A percentile compares a stretch with the other conserved stretches of the same genome.
phyloP scores from a whole-genome alignment of 2,329 filamentous ascomycete species.

The Penicillium sp. region DNA sequence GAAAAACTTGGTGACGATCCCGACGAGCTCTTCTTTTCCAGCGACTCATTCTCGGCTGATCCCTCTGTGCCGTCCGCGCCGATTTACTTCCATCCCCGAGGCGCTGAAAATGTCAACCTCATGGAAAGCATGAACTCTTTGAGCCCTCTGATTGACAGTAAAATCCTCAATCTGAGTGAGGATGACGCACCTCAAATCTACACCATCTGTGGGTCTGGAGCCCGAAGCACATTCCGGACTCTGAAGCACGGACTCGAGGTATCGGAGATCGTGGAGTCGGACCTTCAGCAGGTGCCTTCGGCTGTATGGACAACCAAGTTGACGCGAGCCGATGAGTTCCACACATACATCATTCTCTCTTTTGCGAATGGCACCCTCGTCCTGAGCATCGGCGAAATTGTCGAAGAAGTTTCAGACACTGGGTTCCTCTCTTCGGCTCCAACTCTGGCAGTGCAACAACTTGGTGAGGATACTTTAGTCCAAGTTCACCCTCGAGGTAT shows the following conservation, averaged over 20 bases:
- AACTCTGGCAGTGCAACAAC: conserved; percentile 87
- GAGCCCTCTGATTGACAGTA: conserved; percentile 88
- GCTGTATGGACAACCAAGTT: conserved; percentile 96
- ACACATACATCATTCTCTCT: conserved; percentile 93
- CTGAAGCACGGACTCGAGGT: conserved; percentile 92
- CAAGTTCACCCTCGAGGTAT: conserved; percentile 98
- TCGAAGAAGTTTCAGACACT: conserved; percentile 91
- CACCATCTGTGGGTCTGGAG: conserved; percentile 82
- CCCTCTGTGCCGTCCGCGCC: conserved; percentile 69
- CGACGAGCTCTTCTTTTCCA: conserved; percentile 80
- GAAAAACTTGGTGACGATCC: conserved; percentile 96
- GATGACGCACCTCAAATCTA: conserved; percentile 98
- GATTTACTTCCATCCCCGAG: conserved; percentile 79
- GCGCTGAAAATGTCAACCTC: conserved; percentile 75
- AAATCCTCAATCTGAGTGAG: conserved; percentile 83
- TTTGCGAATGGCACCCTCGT: conserved; percentile 88
- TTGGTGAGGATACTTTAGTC: conserved; percentile 87
- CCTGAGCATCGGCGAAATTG: conserved; percentile 91
- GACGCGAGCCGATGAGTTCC: conserved; percentile 74
- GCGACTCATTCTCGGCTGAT: conserved; percentile 77
- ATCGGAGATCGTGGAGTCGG: conserved; percentile 91
- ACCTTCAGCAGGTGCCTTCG: conserved; percentile 81
- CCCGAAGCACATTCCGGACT: conserved; percentile 84
- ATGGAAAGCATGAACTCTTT: conserved; percentile 83
- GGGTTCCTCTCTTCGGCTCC: conserved; percentile 86